These are phyloP conservation scores for Prototheca wickerhamii DNA, from an alignment of 163 green algal genomes.

Conservation along the genomic window DNA sequence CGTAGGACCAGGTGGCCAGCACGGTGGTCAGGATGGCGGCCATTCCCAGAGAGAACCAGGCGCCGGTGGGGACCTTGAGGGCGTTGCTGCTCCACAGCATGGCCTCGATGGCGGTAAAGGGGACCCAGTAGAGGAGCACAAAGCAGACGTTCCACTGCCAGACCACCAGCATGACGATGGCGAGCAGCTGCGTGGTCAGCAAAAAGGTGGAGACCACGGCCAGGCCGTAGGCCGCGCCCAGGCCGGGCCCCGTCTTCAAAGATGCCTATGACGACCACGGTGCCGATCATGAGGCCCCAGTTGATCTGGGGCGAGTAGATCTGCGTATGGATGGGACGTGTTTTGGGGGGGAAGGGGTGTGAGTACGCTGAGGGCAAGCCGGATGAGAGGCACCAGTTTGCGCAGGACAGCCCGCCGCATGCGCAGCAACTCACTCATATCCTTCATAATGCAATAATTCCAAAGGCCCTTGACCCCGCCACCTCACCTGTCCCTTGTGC, in stretches of 20 bases:
- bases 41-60: constrained; percentile 12
- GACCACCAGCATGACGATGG: constrained; percentile 36
- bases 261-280: constrained; percentile 35
- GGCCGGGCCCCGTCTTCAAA: constrained; percentile 29
- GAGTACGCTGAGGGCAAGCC: no score
- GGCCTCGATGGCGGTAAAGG: constrained; percentile 6
- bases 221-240: constrained; percentile 1
- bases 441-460: no score
- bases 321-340: constrained; percentile 5
- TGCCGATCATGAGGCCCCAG: constrained; percentile 46
- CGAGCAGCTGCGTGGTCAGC: neutral
- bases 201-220: constrained; percentile 1
- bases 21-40: neutral
- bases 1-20: constrained; percentile 4
- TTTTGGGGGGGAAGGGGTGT: neutral
- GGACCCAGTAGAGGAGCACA: constrained; percentile 22
- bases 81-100: constrained; percentile 6
- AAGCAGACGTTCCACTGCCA: constrained; percentile 26
- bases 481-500: constrained; percentile 10
- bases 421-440: no score
- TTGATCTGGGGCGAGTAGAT: constrained; percentile 66
- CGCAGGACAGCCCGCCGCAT: no score
- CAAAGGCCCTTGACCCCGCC: no score
- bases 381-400: no score
- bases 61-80: constrained; percentile 12